Conservation (phyloP, 192 early-diverging fungal genomes). For the Backusella luteola region DNA sequence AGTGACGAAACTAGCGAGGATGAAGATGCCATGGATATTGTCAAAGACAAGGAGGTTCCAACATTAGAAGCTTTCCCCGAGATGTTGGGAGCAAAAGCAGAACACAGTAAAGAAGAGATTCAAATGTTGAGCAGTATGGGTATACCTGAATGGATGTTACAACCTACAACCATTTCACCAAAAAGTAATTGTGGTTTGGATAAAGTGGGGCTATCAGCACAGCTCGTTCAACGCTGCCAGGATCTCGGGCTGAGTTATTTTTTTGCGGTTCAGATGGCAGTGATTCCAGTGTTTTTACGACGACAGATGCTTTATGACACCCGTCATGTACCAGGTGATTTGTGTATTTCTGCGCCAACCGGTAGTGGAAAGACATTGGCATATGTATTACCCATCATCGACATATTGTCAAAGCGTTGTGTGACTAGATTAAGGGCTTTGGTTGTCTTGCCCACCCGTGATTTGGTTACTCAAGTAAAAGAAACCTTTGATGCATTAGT, state of each 20-base stretch:
- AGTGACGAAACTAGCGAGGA: slow-evolving; percentile 22
- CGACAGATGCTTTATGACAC: slow-evolving; percentile 64
- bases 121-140: slow-evolving; percentile 59
- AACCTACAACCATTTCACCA: slow-evolving; percentile 73
- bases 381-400: slow-evolving; percentile 92
- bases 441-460: slow-evolving; percentile 90
- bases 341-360: slow-evolving; percentile 94
- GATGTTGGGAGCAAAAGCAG: slow-evolving; percentile 34
- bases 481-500: slow-evolving; percentile 78
- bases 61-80: slow-evolving; percentile 43
- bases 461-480: slow-evolving; percentile 87
- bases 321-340: slow-evolving; percentile 77
- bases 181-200: slow-evolving; percentile 29
- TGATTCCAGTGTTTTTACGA: slow-evolving; percentile 76
- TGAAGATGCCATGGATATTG: neutral
- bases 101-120: slow-evolving; percentile 39
- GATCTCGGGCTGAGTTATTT: slow-evolving; percentile 65
- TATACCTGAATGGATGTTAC: slow-evolving; percentile 85
- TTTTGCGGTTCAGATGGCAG: slow-evolving; percentile 90
- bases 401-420: slow-evolving; percentile 69
- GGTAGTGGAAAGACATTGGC: slow-evolving; percentile 97
- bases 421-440: slow-evolving; percentile 84
- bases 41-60: neutral
- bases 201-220: slow-evolving; percentile 56
- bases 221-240: slow-evolving; percentile 58